These are phyloP conservation scores for Tolypocladium sp. DNA, from an alignment of 2,329 filamentous ascomycete species.

Conservation along the genomic window DNA sequence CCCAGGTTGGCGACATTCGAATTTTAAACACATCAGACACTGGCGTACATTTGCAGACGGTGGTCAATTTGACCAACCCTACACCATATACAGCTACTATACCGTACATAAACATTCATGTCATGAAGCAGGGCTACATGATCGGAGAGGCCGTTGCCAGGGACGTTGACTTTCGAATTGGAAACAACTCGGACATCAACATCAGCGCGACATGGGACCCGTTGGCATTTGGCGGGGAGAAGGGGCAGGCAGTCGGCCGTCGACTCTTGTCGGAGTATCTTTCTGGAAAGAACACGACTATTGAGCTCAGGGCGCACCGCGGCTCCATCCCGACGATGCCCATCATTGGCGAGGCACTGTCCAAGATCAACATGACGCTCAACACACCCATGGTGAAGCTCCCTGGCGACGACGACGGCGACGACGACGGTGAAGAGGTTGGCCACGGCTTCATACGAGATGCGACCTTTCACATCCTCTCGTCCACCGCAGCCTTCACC, in stretches of 20 bases:
- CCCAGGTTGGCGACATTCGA: conserved; percentile 61
- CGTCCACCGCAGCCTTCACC: conserved; percentile 77
- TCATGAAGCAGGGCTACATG: conserved; percentile 63
- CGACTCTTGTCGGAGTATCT: conserved; percentile 78
- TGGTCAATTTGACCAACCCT: conserved; percentile 81
- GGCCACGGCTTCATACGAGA: conserved; percentile 67
- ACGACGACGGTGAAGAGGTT: conserved; percentile 21
- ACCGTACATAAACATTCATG: conserved; percentile 70
- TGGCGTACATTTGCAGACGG: conserved; percentile 61
- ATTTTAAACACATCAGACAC: conserved; percentile 64
- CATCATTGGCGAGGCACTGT: conserved; percentile 61
- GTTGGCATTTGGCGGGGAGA: conserved; percentile 45
- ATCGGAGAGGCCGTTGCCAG: conserved; percentile 66
- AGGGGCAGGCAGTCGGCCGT: conserved; percentile 53
- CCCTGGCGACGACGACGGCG: conserved; percentile 37
- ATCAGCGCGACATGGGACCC: conserved; percentile 72
- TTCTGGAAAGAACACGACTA: conserved; percentile 76
- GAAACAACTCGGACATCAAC: conserved; percentile 61
- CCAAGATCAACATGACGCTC: conserved; percentile 61
- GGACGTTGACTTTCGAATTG: conserved; percentile 54
- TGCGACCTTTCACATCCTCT: conserved; percentile 78
- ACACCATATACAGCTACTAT: conserved; percentile 75
- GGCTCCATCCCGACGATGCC: conserved; percentile 67
- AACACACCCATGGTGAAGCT: conserved; percentile 58
- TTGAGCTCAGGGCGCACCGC: conserved; percentile 64